Conservation (phyloP, 2,329 filamentous ascomycete species). For the Mycosphaerella sp. region DNA sequence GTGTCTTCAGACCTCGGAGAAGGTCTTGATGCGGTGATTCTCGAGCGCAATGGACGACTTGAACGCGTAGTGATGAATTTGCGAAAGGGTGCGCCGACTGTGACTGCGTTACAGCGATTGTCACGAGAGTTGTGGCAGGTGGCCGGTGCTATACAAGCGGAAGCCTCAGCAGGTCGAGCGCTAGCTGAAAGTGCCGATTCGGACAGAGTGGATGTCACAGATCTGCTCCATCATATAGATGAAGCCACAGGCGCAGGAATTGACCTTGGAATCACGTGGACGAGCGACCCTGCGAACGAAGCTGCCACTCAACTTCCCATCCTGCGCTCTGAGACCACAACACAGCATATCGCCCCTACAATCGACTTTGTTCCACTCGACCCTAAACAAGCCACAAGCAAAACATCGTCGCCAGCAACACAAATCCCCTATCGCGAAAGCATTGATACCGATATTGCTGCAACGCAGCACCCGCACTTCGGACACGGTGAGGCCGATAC, state of each 20-base stretch:
- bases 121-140: constrained; percentile 26
- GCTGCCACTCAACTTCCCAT: not conserved
- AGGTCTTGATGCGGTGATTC: constrained; percentile 38
- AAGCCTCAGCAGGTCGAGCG: constrained; percentile 2
- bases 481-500: constrained; percentile 2
- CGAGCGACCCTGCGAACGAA: not conserved
- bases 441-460: constrained; percentile 11
- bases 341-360: not conserved
- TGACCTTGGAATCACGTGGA: constrained; percentile 14
- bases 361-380: not conserved
- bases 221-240: constrained; percentile 35
- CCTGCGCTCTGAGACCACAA: constrained; percentile 2
- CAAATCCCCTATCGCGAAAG: constrained; percentile 19
- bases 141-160: constrained; percentile 21
- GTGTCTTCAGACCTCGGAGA: constrained; percentile 33
- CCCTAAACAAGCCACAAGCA: no score
- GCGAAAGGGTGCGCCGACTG: constrained; percentile 20
- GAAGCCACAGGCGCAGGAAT: constrained; percentile 26
- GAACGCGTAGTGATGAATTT: constrained; percentile 39
- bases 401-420: constrained; percentile 20
- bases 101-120: constrained; percentile 23
- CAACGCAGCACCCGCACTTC: constrained; percentile 6
- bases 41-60: constrained; percentile 37
- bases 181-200: constrained; percentile 18
- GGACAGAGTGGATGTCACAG: constrained; percentile 28